Evolutionary conservation across 257 asterid species (phyloP), one percentile per base, ranked within the genome.

Genomic region (Scutellaria baicalensis): DNA sequence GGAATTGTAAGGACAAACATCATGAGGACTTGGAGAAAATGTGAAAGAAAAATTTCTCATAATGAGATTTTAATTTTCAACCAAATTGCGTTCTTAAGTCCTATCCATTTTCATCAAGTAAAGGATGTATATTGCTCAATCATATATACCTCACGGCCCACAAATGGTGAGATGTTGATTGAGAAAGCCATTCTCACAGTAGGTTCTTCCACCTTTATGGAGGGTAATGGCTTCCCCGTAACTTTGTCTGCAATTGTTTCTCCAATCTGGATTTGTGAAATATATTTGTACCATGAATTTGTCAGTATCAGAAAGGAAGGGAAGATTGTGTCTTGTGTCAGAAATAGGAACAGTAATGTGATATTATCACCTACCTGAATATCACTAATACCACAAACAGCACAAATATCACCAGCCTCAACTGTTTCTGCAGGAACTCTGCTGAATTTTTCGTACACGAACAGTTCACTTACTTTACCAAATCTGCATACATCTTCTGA

Each of bases 351-450:
- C 27, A 44, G 23, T 27, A 45, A 40, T 58, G 23, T 42, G 65
- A 60, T 39, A 49, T 36, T 12, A 6, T 66, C 33, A 65, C 14
- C 55, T 81, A 94, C 97, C 97, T 94, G 97, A 79, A 94, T 85
- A 82, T 86, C 90, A 35, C 84, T 88, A 68, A 94, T 88, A 59
- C 97, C 99, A 80, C 93, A 94, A 71, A 94, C 97, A 63, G 96
- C 99, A 83, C 99, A 94, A 59, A 94, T 94, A 75, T 94, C 99
- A 69, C 97, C 97, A 52, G 97, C 99, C 79, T 91, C 99, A 3
- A 91, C 97, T 57, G 66, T 65, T 23, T 88, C 95, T 66, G 81
- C 89, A 3, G 96, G 96, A 75, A 89, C 96, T 84, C 97, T 86
- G 66, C 8, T 58, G 80, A 94, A 94, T 77, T 94, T 91, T 76